Percentiles rank a stretch among this genome's conserved stretches.
Conservation (phyloP, 805 yeast genomes). For the Myxozyma melibiosi region DNA sequence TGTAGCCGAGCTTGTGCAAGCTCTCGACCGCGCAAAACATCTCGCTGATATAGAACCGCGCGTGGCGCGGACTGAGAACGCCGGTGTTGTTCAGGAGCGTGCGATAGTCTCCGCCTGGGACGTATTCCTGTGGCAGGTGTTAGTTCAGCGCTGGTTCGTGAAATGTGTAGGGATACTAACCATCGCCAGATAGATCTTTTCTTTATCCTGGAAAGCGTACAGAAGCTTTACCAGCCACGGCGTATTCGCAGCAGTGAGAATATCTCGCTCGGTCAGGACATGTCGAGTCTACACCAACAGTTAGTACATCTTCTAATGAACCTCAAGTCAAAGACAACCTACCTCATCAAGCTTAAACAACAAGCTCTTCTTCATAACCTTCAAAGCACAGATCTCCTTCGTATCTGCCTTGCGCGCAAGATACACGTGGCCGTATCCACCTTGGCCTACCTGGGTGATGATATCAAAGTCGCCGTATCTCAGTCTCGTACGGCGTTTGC, state of each 20-base stretch:
- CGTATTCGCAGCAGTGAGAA: conserved; percentile 89
- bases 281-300: conserved; percentile 62
- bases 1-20: conserved; percentile 90
- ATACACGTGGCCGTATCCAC: conserved; percentile 99
- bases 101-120: conserved; percentile 99
- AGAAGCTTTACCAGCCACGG: conserved; percentile 94
- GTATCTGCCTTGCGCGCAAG: conserved; percentile 93
- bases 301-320: not conserved
- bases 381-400: conserved; percentile 91
- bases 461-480: conserved; percentile 94
- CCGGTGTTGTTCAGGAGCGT: conserved; percentile 93
- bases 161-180: conserved; percentile 7
- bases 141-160: not conserved
- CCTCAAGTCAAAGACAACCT: not conserved
- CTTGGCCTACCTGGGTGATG: conserved; percentile 98
- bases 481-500: conserved; percentile 89
- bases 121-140: conserved; percentile 60
- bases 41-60: conserved; percentile 91
- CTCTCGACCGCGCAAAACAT: conserved; percentile 96
- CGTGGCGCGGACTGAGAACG: conserved; percentile 88
- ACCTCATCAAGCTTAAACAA: conserved; percentile 82
- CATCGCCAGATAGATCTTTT: conserved; percentile 92
- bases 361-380: conserved; percentile 83
- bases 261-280: conserved; percentile 93
- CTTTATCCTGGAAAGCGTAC: conserved; percentile 93